These are phyloP conservation scores for Xylaria sp. DNA, from an alignment of 495 filamentous ascomycete species.

Conservation along the genomic window DNA sequence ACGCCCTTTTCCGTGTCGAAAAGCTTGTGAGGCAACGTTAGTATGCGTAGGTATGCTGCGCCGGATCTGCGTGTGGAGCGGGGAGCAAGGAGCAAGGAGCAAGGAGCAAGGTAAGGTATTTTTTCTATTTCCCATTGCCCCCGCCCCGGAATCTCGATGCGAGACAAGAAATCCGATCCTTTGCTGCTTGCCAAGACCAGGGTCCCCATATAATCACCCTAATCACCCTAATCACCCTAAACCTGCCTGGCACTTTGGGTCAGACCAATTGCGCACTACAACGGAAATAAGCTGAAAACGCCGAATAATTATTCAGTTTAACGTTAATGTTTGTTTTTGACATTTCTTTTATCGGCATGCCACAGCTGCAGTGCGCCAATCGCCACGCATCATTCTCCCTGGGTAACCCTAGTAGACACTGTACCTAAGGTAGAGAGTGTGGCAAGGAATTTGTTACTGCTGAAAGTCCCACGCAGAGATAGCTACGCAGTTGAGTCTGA, in stretches of 20 bases:
- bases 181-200: neutral
- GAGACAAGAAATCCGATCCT: conserved; percentile 13
- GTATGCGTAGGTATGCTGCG: too few relatives aligned
- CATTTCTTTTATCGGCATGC: neutral
- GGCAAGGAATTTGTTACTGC: neutral
- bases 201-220: neutral
- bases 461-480: neutral
- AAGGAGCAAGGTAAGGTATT: neutral
- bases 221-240: too few relatives aligned
- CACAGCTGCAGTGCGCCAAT: neutral
- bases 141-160: conserved; percentile 8
- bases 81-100: neutral
- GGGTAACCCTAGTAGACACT: neutral
- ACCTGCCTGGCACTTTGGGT: neutral
- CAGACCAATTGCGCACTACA: neutral
- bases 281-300: neutral
- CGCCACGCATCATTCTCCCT: neutral
- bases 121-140: conserved; percentile 12
- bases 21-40: neutral
- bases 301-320: neutral
- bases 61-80: neutral
- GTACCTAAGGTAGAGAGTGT: neutral
- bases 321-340: too few relatives aligned
- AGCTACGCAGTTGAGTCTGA: neutral
- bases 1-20: neutral